Base-by-base conservation (phyloP, 2,329 filamentous ascomycete species). In the Xylaria sp. region DNA sequence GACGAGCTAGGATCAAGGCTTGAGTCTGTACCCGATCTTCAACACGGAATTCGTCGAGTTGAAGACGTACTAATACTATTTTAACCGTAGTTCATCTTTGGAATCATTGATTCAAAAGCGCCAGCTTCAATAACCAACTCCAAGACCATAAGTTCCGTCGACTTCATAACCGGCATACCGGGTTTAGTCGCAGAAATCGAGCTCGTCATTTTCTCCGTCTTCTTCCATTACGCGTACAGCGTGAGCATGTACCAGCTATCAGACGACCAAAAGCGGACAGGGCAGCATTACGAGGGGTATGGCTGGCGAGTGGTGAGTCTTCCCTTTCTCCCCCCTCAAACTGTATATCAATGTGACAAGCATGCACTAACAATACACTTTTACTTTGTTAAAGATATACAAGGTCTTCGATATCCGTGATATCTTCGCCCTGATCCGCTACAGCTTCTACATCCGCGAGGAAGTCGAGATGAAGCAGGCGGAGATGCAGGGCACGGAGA, bases 171-270 rank as follows among this genome's bases (percentile, higher is more conserved):
- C n/a, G 75, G 74, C 37, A 64, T 76, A 2, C 74, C 73, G 10
- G 63, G 71, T 2, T 63, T 75, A 18, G 20, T 74, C 48, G 66
- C 71, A 1, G 63, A 70, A 20, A 41, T 69, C 39, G 71, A 74
- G 59, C 67, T 74, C 13, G 69, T 74, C 34, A 52, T 73, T 4
- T 76, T 76, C 63, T 66, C 72, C 18, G 23, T 74, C n/a, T 73
- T 75, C 71, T 75, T 75, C 66, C 72, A 75, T 67, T 74, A 71
- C 51, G 73, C 74, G 6, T 76, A 75, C 63, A 72, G 70, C 52
- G 69, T 73, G 18, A 66, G 66, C 55, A 66, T 73, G 28, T 76
- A 76, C 69, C 55, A 60, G 65, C 39, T 73, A 3, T 63, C 69
- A 28, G 56, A 59, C 12, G 69, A 66, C 46, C 63, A 71, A 63